A percentile compares a stretch with the other conserved stretches of the same genome.
These are phyloP conservation scores for Xylariaceae sp. DNA, from an alignment of 2,329 filamentous ascomycete genomes.

Conservation along the genomic window DNA sequence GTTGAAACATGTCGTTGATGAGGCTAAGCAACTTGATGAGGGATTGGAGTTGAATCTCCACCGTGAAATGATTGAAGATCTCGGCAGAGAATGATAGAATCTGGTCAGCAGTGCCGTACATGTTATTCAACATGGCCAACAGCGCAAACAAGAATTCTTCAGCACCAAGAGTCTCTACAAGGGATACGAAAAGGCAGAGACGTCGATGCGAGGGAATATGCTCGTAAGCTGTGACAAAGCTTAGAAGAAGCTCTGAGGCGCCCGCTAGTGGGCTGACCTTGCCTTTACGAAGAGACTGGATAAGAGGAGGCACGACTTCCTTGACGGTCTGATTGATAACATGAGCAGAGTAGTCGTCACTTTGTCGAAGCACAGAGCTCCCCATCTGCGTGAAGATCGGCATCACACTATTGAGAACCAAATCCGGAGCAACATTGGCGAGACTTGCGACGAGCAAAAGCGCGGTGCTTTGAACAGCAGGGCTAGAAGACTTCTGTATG, in stretches of 20 bases:
- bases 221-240: conserved; percentile 93
- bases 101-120: conserved; percentile 72
- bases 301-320: conserved; percentile 86
- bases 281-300: conserved; percentile 77
- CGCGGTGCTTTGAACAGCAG: conserved; percentile 89
- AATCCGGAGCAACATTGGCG: conserved; percentile 80
- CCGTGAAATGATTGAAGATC: conserved; percentile 67
- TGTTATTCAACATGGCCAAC: conserved; percentile 84
- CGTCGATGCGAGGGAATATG: conserved; percentile 88
- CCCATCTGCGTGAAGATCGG: conserved; percentile 99
- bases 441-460: conserved; percentile 83
- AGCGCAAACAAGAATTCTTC: conserved; percentile 86
- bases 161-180: conserved; percentile 80
- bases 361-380: conserved; percentile 82
- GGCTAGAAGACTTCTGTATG: conserved; percentile 85
- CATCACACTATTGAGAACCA: conserved; percentile 96
- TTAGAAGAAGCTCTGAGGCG: conserved; percentile 85
- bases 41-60: conserved; percentile 72
- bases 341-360: conserved; percentile 94
- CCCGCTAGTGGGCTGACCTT: conserved; percentile 74
- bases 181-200: conserved; percentile 74
- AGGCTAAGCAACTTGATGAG: conserved; percentile 74
- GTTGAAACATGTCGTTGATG: conserved; percentile 68
- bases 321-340: conserved; percentile 95
- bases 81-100: conserved; percentile 72